These are phyloP conservation scores for Ophiostoma angusticollis DNA, from an alignment of 2,329 filamentous ascomycete genomes.

Conservation along the genomic window DNA sequence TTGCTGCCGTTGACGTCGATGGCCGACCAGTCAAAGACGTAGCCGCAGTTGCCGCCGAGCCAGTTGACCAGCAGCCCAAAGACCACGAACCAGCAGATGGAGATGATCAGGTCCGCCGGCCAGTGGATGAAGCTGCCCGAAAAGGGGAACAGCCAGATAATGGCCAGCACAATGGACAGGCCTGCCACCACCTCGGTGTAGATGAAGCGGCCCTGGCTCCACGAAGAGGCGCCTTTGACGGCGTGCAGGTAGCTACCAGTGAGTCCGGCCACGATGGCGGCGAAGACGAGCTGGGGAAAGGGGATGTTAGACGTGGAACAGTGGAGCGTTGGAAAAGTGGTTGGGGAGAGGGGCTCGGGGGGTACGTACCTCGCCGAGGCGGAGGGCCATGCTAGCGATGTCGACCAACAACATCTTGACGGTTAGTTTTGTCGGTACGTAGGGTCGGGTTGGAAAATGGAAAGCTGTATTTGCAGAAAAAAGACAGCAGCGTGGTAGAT, in stretches of 20 bases:
- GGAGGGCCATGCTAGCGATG: slow-evolving; percentile 43
- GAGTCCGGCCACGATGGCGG: slow-evolving; percentile 58
- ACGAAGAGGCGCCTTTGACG: slow-evolving; percentile 31
- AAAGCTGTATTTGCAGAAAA: background rate
- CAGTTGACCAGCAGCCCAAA: slow-evolving; percentile 54
- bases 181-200: slow-evolving; percentile 62
- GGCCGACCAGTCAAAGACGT: slow-evolving; percentile 46
- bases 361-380: slow-evolving; percentile 29
- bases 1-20: slow-evolving; percentile 34
- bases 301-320: too few species aligned
- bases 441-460: too few species aligned
- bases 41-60: slow-evolving; percentile 37
- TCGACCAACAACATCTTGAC: slow-evolving; percentile 39
- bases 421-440: slow-evolving; percentile 5
- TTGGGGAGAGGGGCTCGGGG: too few species aligned
- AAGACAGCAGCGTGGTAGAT: background rate
- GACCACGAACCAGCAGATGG: slow-evolving; percentile 54
- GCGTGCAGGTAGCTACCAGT: slow-evolving; percentile 52
- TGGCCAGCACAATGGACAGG: slow-evolving; percentile 52
- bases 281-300: slow-evolving; percentile 42
- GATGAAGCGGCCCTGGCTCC: slow-evolving; percentile 54
- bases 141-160: slow-evolving; percentile 64
- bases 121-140: slow-evolving; percentile 54
- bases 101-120: slow-evolving; percentile 57
- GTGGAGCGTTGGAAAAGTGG: too few species aligned